Conservation (phyloP, 345 rosid genomes). For the Brassica juncea region DNA sequence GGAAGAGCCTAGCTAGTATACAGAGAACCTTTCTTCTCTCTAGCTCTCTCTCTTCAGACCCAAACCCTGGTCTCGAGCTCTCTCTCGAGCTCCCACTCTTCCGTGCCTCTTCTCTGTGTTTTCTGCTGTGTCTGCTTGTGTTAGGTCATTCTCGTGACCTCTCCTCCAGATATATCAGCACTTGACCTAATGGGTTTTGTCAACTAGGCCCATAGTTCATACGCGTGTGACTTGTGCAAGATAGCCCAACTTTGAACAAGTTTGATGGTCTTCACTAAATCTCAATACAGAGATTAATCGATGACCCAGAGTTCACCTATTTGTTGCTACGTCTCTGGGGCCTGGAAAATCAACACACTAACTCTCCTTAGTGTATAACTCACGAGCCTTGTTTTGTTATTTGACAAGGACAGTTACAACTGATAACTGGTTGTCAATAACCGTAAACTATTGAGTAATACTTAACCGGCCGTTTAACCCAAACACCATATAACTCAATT, state of each 20-base stretch:
- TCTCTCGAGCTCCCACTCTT: neutral
- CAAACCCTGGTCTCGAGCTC: neutral
- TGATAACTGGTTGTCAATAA: neutral
- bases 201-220: too few relatives aligned
- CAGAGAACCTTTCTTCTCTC: neutral
- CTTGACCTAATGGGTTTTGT: neutral
- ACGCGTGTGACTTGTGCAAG: too few relatives aligned
- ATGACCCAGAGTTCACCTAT: neutral
- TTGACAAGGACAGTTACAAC: neutral
- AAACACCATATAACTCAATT: too few relatives aligned
- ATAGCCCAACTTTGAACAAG: neutral
- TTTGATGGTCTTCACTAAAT: neutral
- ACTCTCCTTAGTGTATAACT: neutral
- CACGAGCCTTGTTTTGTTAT: neutral
- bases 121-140: neutral
- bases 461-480: too few relatives aligned
- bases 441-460: neutral
- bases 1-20: neutral
- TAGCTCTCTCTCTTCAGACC: neutral
- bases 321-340: neutral
- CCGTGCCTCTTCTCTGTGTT: neutral
- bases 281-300: neutral
- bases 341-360: neutral
- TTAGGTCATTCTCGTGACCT: neutral
- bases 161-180: neutral